phyloP scores from a whole-genome alignment of 768 basidiomycete genomes.

The Trametes sanguinea region DNA sequence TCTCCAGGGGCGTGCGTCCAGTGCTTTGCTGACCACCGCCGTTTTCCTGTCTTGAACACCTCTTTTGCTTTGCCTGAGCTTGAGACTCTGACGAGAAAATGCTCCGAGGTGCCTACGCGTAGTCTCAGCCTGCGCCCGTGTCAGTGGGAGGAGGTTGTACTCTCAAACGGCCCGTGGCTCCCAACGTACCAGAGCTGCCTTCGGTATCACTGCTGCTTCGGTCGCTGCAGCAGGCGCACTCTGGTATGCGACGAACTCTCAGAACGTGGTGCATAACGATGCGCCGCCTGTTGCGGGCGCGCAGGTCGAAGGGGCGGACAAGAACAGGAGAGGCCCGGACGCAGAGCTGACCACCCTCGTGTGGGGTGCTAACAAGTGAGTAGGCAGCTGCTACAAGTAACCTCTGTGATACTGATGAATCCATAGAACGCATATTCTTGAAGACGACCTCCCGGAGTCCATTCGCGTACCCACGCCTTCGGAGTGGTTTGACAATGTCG shows the following conservation, averaged over 20 bases:
- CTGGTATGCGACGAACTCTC: constrained; percentile 39
- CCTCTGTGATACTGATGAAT: constrained; percentile 27
- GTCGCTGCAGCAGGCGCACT: constrained; percentile 39
- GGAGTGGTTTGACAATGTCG: constrained; percentile 64
- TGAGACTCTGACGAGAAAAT: neutral
- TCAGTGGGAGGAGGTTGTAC: constrained; percentile 5
- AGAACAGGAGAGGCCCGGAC: constrained; percentile 18
- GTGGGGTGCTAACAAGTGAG: constrained; percentile 79
- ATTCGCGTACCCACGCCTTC: constrained; percentile 54
- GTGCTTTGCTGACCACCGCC: too few species aligned
- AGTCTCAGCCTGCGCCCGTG: neutral
- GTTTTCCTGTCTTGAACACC: neutral
- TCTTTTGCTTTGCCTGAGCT: neutral
- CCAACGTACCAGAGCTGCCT: neutral
- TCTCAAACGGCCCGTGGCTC: neutral
- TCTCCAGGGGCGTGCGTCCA: too few species aligned
- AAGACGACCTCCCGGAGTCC: constrained; percentile 38
- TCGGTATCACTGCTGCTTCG: constrained; percentile 33
- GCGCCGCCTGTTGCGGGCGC: constrained; percentile 21
- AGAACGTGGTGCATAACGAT: constrained; percentile 39
- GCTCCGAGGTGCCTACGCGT: constrained; percentile 14
- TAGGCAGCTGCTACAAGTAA: constrained; percentile 34
- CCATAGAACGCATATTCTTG: constrained; percentile 49
- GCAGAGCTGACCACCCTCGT: constrained; percentile 50
- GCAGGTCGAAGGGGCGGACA: neutral